phyloP scores from a whole-genome alignment of 1,284 basidiomycete genomes.

The Pseudozyma pruni region DNA sequence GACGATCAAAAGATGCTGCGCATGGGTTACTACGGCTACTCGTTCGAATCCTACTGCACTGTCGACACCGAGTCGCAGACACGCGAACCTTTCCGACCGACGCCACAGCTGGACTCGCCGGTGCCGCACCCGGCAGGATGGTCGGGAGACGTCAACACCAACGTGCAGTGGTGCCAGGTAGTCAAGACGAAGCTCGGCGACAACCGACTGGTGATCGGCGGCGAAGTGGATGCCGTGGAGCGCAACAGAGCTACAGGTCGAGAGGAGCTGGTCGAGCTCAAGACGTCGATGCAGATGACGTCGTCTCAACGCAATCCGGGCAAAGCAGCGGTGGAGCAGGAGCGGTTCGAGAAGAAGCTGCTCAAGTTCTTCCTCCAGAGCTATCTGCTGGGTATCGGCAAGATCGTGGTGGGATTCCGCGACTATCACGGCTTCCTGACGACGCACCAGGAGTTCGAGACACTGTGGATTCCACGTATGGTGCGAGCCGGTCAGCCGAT shows the following conservation, averaged over 20 bases:
- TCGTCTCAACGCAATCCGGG: conserved; percentile 10
- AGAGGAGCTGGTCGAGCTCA: conserved; percentile 81
- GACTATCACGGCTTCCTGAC: conserved; percentile 75
- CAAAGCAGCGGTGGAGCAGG: conserved; percentile 18
- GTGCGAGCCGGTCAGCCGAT: conserved; percentile 48
- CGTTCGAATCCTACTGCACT: conserved; percentile 88
- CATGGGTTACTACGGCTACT: conserved; percentile 71
- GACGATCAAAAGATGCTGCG: conserved; percentile 19
- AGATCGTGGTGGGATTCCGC: conserved; percentile 89
- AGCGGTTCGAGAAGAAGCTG: conserved; percentile 82
- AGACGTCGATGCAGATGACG: conserved; percentile 84
- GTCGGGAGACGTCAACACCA: conserved; percentile 89
- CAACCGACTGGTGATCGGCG: conserved; percentile 84
- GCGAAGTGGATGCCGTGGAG: conserved; percentile 90
- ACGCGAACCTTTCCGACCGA: conserved; percentile 11
- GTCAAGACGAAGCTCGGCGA: conserved; percentile 87
- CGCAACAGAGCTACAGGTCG: conserved; percentile 7
- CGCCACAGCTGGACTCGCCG: neutral
- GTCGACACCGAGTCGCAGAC: conserved; percentile 61
- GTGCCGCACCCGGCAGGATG: conserved; percentile 69
- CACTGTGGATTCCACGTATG: conserved; percentile 66
- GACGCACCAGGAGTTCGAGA: conserved; percentile 65
- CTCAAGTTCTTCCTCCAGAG: conserved; percentile 88
- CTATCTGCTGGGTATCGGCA: conserved; percentile 86
- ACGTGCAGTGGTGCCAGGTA: conserved; percentile 94